A percentile compares a stretch with the other conserved stretches of the same genome.
Evolutionary conservation across 306 rosid genomes (phyloP).

Genomic region (Adenanthera pavonina): DNA sequence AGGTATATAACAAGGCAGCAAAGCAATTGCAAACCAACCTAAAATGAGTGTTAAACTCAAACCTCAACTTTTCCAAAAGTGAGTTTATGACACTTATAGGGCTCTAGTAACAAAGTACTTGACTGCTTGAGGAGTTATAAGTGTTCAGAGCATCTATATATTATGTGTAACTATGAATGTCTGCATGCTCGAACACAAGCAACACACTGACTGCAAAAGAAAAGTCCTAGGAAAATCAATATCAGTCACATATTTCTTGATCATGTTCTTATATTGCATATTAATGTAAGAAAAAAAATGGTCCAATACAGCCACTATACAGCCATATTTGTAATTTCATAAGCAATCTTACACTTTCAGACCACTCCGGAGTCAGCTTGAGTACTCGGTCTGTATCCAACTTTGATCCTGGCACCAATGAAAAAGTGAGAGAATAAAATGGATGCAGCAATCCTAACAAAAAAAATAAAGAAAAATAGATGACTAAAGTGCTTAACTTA

Average conservation of each 20-base stretch:
- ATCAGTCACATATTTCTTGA: slow-evolving; percentile 16
- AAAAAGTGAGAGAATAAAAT: slow-evolving; percentile 31
- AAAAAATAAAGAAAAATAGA: neutral
- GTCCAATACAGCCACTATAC: slow-evolving; percentile 12
- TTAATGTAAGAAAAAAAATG: neutral
- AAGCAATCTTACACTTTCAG: slow-evolving; percentile 80
- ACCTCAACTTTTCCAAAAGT: slow-evolving; percentile 18
- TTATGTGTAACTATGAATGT: slow-evolving; percentile 13
- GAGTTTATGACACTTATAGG: slow-evolving; percentile 15
- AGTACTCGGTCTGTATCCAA: slow-evolving; percentile 75
- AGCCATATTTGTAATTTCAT: slow-evolving; percentile 21
- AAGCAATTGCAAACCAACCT: slow-evolving; percentile 23
- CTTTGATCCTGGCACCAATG: slow-evolving; percentile 64
- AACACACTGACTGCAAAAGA: neutral
- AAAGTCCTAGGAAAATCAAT: neutral
- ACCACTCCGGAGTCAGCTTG: slow-evolving; percentile 81
- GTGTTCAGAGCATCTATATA: slow-evolving; percentile 15
- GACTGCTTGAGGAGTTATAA: slow-evolving; percentile 10
- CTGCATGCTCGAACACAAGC: neutral
- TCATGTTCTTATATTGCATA: neutral
- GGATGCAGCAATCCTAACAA: slow-evolving; percentile 26
- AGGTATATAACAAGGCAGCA: slow-evolving; percentile 21
- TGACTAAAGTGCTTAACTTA: slow-evolving; percentile 10
- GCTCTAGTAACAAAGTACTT: slow-evolving; percentile 16
- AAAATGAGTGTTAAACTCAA: slow-evolving; percentile 24